A percentile compares a stretch with the other conserved stretches of the same genome.
These are phyloP conservation scores for Onygena corvina DNA, from an alignment of 2,329 filamentous ascomycete genomes.

Conservation along the genomic window DNA sequence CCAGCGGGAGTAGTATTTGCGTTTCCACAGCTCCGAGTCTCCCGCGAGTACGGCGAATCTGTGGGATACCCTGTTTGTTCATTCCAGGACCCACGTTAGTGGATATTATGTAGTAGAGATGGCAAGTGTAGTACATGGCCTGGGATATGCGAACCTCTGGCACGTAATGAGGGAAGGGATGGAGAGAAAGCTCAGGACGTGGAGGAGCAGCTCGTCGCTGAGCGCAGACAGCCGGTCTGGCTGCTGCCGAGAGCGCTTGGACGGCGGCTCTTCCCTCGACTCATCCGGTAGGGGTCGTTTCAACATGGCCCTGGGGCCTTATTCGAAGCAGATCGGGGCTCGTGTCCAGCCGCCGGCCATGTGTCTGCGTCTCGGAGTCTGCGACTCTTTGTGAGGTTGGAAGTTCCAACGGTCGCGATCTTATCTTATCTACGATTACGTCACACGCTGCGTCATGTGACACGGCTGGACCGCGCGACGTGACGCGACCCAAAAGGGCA, in stretches of 20 bases:
- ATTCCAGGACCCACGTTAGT: not conserved
- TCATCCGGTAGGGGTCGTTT: conserved; percentile 13
- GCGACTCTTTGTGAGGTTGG: too few species aligned
- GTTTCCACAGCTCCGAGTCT: conserved; percentile 85
- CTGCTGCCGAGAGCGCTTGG: conserved; percentile 11
- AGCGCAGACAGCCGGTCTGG: conserved; percentile 57
- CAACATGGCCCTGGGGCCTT: conserved; percentile 7
- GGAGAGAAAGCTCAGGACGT: conserved; percentile 67
- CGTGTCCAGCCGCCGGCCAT: not conserved
- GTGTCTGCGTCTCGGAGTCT: not conserved
- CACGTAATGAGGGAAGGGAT: conserved; percentile 54
- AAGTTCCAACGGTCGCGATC: not conserved
- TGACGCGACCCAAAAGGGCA: too few species aligned
- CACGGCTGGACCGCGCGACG: not conserved
- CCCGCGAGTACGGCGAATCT: conserved; percentile 60
- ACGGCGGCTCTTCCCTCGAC: conserved; percentile 8
- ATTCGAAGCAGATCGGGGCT: not conserved
- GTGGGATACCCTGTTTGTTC: conserved; percentile 41
- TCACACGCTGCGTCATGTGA: not conserved
- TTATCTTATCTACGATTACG: conserved; percentile 7
- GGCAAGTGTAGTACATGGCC: not conserved
- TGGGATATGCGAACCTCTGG: conserved; percentile 39
- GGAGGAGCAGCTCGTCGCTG: conserved; percentile 78
- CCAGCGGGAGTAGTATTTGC: conserved; percentile 75
- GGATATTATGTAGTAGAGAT: not conserved